A percentile compares a stretch with the other conserved stretches of the same genome.
phyloP scores from a whole-genome alignment of 306 rosid species.

The Lupinus albus region DNA sequence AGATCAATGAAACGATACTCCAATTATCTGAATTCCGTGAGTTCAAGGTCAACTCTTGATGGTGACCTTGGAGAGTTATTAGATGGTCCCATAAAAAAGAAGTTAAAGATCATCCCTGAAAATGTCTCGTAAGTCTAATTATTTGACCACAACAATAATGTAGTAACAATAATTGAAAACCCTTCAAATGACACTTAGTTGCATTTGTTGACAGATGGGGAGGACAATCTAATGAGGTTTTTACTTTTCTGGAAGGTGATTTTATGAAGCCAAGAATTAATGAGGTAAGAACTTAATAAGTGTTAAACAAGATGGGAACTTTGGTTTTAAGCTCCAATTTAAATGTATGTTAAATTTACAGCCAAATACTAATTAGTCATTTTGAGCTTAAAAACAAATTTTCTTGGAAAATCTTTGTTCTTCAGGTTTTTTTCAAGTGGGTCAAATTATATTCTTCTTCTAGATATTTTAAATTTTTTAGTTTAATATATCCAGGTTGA shows the following conservation, averaged over 20 bases:
- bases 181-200: constrained; percentile 15
- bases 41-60: constrained; percentile 42
- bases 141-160: not conserved
- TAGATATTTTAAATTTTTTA: constrained; percentile 17
- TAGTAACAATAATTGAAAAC: not conserved
- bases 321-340: constrained; percentile 3
- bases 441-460: not conserved
- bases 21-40: constrained; percentile 53
- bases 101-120: constrained; percentile 72
- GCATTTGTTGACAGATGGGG: too few relatives aligned
- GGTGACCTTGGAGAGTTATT: constrained; percentile 50
- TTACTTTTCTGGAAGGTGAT: too few relatives aligned
- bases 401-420: not conserved
- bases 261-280: too few relatives aligned
- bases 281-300: not conserved
- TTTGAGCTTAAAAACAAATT: constrained; percentile 1
- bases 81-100: constrained; percentile 73
- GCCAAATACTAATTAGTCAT: not conserved
- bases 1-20: constrained; percentile 50
- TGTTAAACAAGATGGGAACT: not conserved
- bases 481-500: constrained; percentile 60
- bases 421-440: not conserved
- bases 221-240: too few relatives aligned
- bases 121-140: constrained; percentile 60
- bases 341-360: not conserved